Evolutionary conservation across 768 basidiomycete genomes (phyloP), one percentile per base, ranked within the genome.

Genomic region (Obba rivulosa): DNA sequence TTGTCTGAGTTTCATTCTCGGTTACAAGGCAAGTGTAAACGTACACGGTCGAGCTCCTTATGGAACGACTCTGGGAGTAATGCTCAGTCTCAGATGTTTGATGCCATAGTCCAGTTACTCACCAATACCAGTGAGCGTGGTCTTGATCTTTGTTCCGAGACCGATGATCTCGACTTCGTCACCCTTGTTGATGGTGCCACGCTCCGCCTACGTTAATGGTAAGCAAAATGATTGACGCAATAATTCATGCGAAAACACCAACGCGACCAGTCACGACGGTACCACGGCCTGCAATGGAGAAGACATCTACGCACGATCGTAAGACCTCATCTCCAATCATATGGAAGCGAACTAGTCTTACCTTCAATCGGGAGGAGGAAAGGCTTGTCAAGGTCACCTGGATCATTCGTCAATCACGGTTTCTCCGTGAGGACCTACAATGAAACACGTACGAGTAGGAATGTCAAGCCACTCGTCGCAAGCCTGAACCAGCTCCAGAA

Each of bases 241-340:
- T 37, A n/a, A 41, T 31, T 14, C 47, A 38, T 21, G 41, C 24
- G 31, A 17, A n/a, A 18, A 20, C 31, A 68, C 83, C 57, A 63
- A 87, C 92, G 57, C 90, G 85, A 51, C 96, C 96, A 54, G 94
- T 96, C 31, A 87, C 91, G 52, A 99, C 96, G 51, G 96, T 99
- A 58, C 96, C 96, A 71, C 96, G 90, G 45, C 96, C 96, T 60
- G 95, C 87, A 62, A 98, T 98, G 13, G 95, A 97, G 74, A 95
- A 97, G 48, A 92, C 88, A 58, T 95, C 92, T 73, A 44, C n/a
- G 22, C n/a, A 20, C 24, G 10, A 25, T 38, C 20, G 20, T 51
- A 38, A 44, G 20, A 14, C 45, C 23, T 9, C 17, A 28, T 9
- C 18, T 24, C 13, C 25, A 41, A 2, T 16, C 5, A 10, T 23